These are phyloP conservation scores for Alliaria petiolata DNA, from an alignment of 345 rosid genomes.

Conservation along the genomic window DNA sequence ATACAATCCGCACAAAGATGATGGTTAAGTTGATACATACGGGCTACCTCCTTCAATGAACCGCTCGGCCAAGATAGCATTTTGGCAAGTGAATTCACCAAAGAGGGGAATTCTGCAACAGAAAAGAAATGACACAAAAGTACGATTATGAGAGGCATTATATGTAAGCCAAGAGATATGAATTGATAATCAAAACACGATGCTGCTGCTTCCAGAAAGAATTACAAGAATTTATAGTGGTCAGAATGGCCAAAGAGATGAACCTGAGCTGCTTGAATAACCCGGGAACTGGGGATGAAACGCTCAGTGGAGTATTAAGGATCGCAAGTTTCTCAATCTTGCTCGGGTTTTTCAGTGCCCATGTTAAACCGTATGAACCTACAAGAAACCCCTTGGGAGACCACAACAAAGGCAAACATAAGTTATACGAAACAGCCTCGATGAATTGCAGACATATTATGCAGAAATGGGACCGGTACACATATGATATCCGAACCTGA, in stretches of 20 bases:
- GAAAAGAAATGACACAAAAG: not conserved
- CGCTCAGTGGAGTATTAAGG: slow-evolving; percentile 72
- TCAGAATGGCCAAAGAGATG: not conserved
- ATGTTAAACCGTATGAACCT: slow-evolving; percentile 94
- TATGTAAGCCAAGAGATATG: no score
- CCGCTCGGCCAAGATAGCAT: slow-evolving; percentile 87
- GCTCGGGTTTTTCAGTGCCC: slow-evolving; percentile 81
- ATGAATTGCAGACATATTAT: not conserved
- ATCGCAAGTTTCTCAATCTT: slow-evolving; percentile 68
- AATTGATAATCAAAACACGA: not conserved
- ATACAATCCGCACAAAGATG: not conserved
- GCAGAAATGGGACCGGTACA: not conserved
- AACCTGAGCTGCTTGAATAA: slow-evolving; percentile 83
- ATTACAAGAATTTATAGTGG: no score
- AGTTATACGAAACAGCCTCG: not conserved
- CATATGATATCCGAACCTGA: slow-evolving; percentile 63
- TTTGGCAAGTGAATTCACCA: slow-evolving; percentile 94
- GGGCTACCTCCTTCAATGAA: slow-evolving; percentile 99
- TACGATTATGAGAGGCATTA: not conserved
- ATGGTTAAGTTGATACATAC: slow-evolving; percentile 67
- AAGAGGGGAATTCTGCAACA: slow-evolving; percentile 65
- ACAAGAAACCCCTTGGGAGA: slow-evolving; percentile 86
- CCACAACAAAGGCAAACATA: slow-evolving; percentile 17
- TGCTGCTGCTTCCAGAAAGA: not conserved
- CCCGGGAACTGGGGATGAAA: slow-evolving; percentile 81